These are phyloP conservation scores for Bimuria novae-zelandiae DNA, from an alignment of 2,329 filamentous ascomycete species.

Conservation along the genomic window DNA sequence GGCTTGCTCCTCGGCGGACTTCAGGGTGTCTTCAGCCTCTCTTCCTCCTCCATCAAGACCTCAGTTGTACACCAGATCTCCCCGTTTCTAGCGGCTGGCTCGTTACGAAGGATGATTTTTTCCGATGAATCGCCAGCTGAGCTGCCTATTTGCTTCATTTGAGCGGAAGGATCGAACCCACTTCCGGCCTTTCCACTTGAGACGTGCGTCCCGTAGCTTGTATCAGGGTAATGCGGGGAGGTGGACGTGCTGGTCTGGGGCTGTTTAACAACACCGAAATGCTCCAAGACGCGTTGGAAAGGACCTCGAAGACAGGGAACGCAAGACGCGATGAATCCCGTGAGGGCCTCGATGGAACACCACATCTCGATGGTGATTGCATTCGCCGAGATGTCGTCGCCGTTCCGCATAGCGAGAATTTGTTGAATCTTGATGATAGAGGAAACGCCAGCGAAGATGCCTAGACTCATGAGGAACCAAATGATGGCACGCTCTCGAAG, in stretches of 20 bases:
- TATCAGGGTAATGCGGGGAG: background rate
- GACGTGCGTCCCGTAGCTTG: background rate
- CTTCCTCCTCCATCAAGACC: conserved; percentile 4
- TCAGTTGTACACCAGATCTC: conserved; percentile 9
- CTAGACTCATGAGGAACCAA: conserved; percentile 23
- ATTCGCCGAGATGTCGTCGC: conserved; percentile 9
- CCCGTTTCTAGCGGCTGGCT: background rate
- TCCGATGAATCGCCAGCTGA: background rate
- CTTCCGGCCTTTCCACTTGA: background rate
- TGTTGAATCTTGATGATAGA: conserved; percentile 21
- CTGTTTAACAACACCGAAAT: conserved; percentile 16
- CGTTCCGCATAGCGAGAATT: background rate
- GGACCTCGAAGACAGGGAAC: conserved; percentile 24
- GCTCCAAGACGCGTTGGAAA: conserved; percentile 20
- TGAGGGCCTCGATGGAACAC: conserved; percentile 20
- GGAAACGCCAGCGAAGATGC: conserved; percentile 21
- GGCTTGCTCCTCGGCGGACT: background rate
- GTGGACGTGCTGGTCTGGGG: conserved; percentile 10
- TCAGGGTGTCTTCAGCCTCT: background rate
- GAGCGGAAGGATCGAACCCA: background rate
- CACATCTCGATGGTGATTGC: conserved; percentile 22
- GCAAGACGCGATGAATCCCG: conserved; percentile 24
- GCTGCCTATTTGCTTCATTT: background rate
- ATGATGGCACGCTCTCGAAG: conserved; percentile 24
- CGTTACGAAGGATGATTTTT: background rate